Percentiles rank a stretch among this genome's conserved stretches.
phyloP scores from a whole-genome alignment of 1,284 basidiomycete genomes.

The Sanghuangporus baumii region DNA sequence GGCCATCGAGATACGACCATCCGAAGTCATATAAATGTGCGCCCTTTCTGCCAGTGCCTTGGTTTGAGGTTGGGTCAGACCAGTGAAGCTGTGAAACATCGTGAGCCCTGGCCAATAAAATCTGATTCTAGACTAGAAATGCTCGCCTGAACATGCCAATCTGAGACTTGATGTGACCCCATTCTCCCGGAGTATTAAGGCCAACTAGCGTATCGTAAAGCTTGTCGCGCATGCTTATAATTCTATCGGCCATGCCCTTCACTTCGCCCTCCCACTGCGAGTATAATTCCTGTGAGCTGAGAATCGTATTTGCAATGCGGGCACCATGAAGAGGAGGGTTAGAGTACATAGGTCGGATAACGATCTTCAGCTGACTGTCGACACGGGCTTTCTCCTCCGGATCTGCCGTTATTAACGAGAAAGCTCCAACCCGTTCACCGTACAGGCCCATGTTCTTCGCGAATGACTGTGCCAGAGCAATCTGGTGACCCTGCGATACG shows the following conservation, averaged over 20 bases:
- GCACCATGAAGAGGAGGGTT: slow-evolving; percentile 98
- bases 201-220: slow-evolving; percentile 80
- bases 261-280: slow-evolving; percentile 88
- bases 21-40: slow-evolving; percentile 89
- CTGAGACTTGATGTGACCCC: slow-evolving; percentile 95
- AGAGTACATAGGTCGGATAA: slow-evolving; percentile 97
- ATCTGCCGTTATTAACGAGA: slow-evolving; percentile 74
- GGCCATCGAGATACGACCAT: slow-evolving; percentile 94
- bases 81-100: slow-evolving; percentile 66
- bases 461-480: slow-evolving; percentile 90
- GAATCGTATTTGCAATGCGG: slow-evolving; percentile 80
- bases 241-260: slow-evolving; percentile 93
- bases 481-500: slow-evolving; percentile 81
- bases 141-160: slow-evolving; percentile 89
- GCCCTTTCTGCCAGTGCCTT: slow-evolving; percentile 86
- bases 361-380: slow-evolving; percentile 92
- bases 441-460: slow-evolving; percentile 99
- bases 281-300: slow-evolving; percentile 76
- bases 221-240: slow-evolving; percentile 91
- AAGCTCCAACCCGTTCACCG: slow-evolving; percentile 94
- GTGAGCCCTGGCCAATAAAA: neutral
- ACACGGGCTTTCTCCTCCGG: slow-evolving; percentile 85
- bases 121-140: slow-evolving; percentile 15
- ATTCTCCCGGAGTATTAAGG: slow-evolving; percentile 87
- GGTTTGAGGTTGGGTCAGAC: slow-evolving; percentile 79